Evolutionary conservation across 208 protist species (phyloP).

Genomic region (Herpetomonas samuelpessoai): DNA sequence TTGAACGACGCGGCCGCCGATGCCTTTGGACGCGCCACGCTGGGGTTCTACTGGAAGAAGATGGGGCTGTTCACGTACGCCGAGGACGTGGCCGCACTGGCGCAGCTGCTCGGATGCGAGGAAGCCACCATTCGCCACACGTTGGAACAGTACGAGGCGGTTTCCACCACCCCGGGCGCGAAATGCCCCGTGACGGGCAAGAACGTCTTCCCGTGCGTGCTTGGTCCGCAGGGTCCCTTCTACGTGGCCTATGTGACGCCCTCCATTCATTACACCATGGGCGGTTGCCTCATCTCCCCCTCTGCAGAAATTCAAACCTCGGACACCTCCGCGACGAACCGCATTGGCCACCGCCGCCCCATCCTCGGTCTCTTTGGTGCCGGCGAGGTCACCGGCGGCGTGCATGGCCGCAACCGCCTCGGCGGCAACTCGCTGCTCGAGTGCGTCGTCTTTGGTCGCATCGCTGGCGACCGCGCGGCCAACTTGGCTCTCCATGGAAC

Average conservation of each 20-base stretch:
- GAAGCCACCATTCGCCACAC: constrained; percentile 33
- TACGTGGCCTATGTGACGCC: constrained; percentile 92
- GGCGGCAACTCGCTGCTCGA: constrained; percentile 96
- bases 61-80: constrained; percentile 70
- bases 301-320: constrained; percentile 75
- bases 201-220: constrained; percentile 67
- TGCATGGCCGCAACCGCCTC: constrained; percentile 96
- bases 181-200: constrained; percentile 75
- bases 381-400: constrained; percentile 95
- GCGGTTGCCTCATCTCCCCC: constrained; percentile 90
- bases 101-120: constrained; percentile 63
- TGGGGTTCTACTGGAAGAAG: constrained; percentile 85
- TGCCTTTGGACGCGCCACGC: constrained; percentile 67
- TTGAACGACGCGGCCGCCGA: constrained; percentile 71
- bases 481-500: not conserved
- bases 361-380: constrained; percentile 94
- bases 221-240: constrained; percentile 61
- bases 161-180: constrained; percentile 23
- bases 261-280: constrained; percentile 97
- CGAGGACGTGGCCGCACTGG: constrained; percentile 49
- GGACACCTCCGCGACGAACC: constrained; percentile 20
- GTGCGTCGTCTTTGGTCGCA: constrained; percentile 66
- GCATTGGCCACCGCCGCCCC: constrained; percentile 30
- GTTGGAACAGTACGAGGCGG: constrained; percentile 54
- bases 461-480: constrained; percentile 43